phyloP scores from a whole-genome alignment of 192 early-diverging fungal genomes.

The Jimgerdemannia flammicorona region DNA sequence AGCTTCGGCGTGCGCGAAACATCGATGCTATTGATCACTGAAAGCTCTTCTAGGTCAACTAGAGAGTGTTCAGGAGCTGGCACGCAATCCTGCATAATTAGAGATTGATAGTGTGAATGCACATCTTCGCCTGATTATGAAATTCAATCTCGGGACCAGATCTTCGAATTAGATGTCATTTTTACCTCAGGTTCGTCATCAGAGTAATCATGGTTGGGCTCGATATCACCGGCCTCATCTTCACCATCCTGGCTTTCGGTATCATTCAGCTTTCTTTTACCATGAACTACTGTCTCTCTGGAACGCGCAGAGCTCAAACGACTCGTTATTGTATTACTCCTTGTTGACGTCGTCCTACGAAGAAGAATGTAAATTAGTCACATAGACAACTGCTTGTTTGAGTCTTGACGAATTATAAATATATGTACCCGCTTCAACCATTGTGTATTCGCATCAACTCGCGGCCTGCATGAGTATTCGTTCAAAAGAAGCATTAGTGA shows the following conservation, averaged over 20 bases:
- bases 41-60: too few species aligned
- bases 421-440: not conserved
- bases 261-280: not conserved
- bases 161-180: not conserved
- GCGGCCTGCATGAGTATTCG: not conserved
- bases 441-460: too few species aligned
- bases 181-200: not conserved
- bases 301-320: not conserved
- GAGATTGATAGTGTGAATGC: not conserved
- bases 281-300: not conserved
- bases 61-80: too few species aligned
- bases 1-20: too few species aligned
- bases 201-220: not conserved
- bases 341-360: not conserved
- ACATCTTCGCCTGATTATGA: not conserved
- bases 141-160: not conserved
- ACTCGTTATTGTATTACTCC: not conserved
- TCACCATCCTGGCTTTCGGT: not conserved
- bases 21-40: too few species aligned
- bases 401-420: not conserved
- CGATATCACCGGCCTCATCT: not conserved
- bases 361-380: not conserved
- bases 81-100: not conserved
- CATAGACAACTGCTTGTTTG: not conserved
- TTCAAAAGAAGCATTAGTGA: not conserved